phyloP scores from a whole-genome alignment of 148 eudicot species.

The Talinum fruticosum region DNA sequence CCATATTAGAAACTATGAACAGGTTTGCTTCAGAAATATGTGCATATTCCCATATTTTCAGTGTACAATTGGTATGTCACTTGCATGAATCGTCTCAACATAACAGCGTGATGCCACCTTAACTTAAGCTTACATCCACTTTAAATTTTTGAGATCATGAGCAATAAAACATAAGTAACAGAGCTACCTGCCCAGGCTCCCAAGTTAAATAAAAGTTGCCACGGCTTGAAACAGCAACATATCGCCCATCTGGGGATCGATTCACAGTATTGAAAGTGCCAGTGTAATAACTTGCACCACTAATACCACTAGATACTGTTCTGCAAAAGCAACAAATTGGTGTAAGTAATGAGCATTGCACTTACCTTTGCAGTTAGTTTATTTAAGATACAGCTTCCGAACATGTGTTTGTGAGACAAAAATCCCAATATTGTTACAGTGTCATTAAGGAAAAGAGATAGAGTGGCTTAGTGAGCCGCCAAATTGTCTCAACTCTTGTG shows the following conservation, averaged over 20 bases:
- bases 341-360: constrained; percentile 21
- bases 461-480: too few species aligned
- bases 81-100: not conserved
- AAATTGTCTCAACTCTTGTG: too few species aligned
- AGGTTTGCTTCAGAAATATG: not conserved
- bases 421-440: too few species aligned
- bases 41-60: not conserved
- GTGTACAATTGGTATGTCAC: not conserved
- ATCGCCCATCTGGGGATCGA: constrained; percentile 94
- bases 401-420: not conserved
- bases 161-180: not conserved
- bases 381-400: not conserved
- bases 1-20: not conserved
- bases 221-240: constrained; percentile 99
- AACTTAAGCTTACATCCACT: not conserved
- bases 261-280: constrained; percentile 94
- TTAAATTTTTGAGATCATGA: not conserved
- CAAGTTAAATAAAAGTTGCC: constrained; percentile 96
- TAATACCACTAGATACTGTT: constrained; percentile 99
- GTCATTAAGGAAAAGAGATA: too few species aligned
- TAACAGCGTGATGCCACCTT: constrained; percentile 8
- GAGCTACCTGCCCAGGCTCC: constrained; percentile 96
- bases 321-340: constrained; percentile 57
- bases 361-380: not conserved
- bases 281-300: constrained; percentile 99